Percentiles rank a stretch among this genome's conserved stretches.
phyloP scores from a whole-genome alignment of 441 rosid genomes.

The Kokia cookei region DNA sequence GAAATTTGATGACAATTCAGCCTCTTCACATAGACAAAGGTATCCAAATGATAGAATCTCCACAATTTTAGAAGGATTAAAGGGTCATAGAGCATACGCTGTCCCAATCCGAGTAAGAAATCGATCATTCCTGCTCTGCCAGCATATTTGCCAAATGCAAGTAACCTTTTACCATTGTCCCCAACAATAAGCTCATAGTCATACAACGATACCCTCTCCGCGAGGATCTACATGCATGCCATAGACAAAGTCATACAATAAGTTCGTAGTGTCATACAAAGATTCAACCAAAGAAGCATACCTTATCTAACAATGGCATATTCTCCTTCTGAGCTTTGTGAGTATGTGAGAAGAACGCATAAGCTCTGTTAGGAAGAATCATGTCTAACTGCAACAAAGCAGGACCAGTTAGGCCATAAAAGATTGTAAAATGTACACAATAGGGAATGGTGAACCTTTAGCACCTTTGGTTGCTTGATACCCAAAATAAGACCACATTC shows the following conservation, averaged over 20 bases:
- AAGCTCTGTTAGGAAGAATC: constrained; percentile 84
- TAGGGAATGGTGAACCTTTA: background rate
- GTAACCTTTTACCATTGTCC: constrained; percentile 63
- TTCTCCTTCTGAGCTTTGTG: constrained; percentile 92
- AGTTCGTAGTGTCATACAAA: background rate
- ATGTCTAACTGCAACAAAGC: constrained; percentile 52
- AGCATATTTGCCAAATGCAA: constrained; percentile 91
- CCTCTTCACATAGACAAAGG: background rate
- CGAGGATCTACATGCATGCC: constrained; percentile 44
- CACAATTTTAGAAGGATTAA: background rate
- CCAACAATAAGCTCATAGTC: constrained; percentile 90
- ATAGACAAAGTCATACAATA: background rate
- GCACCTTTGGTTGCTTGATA: constrained; percentile 81
- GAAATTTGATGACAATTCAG: constrained; percentile 10
- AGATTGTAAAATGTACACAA: background rate
- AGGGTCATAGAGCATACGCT: constrained; percentile 37
- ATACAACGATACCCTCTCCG: constrained; percentile 62
- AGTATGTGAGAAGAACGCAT: constrained; percentile 93
- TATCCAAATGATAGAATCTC: background rate
- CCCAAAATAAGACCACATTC: constrained; percentile 67
- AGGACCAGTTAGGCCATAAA: constrained; percentile 5
- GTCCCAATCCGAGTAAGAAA: constrained; percentile 78
- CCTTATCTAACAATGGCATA: constrained; percentile 92
- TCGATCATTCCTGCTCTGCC: constrained; percentile 95
- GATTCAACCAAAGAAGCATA: background rate